Base-by-base conservation (phyloP, 441 rosid genomes). In the Adansonia madagascariensis region DNA sequence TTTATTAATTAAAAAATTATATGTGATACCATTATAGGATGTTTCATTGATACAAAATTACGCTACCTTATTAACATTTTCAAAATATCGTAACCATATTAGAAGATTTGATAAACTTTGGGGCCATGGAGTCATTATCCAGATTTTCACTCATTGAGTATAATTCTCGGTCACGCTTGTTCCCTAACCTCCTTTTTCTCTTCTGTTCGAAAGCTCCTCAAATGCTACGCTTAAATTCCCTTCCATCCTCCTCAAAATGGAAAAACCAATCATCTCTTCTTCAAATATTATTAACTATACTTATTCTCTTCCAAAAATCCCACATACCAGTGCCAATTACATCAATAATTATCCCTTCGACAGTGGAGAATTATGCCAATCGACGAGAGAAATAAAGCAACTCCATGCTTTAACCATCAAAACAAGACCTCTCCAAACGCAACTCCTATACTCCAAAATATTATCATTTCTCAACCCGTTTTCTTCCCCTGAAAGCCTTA, bases 361-460 rank as follows among this genome's bases (percentile, higher is more conserved):
- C 3, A 1, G 35, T 46, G 50, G 80, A 69, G 82, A 84, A 60
- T 80, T 77, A 15, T 76, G 78, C 52, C 77, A 64, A 56, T 78
- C 85, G 4, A 17, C 66, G 0, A 46, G 12, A 55, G 73, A 82
- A 74, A 14, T 82, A 17, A 78, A 76, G 55, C 83, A 82, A 74
- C 55, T 82, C 8, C 87, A 85, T 5, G 84, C 82, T 60, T 79
- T 82, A 41, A 35, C 64, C 68, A 72, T 77, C 78, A 80, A 80
- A 75, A 80, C 55, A 44, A 39, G 62, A 27, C 70, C 71, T 12
- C 70, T 77, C 31, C 77, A 73, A 70, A 71, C 80, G 71, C 82
- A 64, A 61, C 67, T 71, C 27, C 7, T 79, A 3, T 75, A 46
- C 69, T 49, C 57, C 43, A 67, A 79, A 74, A 74, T 79, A 1